phyloP scores from a whole-genome alignment of 1,284 basidiomycete species.

The Trichosporon faecale region DNA sequence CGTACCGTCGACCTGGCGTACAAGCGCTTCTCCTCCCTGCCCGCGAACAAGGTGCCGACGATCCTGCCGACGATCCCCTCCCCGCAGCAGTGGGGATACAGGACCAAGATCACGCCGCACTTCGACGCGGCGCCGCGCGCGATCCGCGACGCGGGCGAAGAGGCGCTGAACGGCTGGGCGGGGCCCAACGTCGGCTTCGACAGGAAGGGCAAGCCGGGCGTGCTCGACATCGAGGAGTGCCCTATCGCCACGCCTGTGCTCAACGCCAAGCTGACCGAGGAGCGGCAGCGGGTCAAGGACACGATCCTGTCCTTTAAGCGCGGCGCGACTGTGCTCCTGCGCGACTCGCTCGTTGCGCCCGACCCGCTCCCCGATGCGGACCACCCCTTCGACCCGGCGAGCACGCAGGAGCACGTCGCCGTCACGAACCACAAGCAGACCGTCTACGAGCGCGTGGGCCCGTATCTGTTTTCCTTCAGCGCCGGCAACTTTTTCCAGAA shows the following conservation, averaged over 20 bases:
- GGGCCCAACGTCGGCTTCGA: slow-evolving; percentile 74
- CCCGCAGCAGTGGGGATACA: slow-evolving; percentile 84
- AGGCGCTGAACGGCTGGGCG: slow-evolving; percentile 23
- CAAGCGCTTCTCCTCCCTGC: slow-evolving; percentile 67
- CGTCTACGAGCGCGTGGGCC: slow-evolving; percentile 80
- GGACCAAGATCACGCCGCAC: slow-evolving; percentile 96
- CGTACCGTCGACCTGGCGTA: slow-evolving; percentile 86
- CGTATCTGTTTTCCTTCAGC: slow-evolving; percentile 78
- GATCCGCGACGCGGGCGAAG: slow-evolving; percentile 18
- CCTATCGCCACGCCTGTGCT: slow-evolving; percentile 83
- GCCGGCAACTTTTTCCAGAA: slow-evolving; percentile 96
- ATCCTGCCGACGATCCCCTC: slow-evolving; percentile 77
- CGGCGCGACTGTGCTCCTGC: slow-evolving; percentile 85
- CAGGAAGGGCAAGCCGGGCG: slow-evolving; percentile 66
- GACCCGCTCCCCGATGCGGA: slow-evolving; percentile 35
- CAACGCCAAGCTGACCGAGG: slow-evolving; percentile 64
- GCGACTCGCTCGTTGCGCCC: slow-evolving; percentile 67
- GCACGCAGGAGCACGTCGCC: slow-evolving; percentile 60
- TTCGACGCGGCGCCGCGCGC: slow-evolving; percentile 70
- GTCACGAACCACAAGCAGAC: slow-evolving; percentile 77
- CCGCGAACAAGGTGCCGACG: slow-evolving; percentile 58
- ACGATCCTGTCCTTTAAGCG: slow-evolving; percentile 78
- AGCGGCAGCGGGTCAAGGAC: slow-evolving; percentile 68
- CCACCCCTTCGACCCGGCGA: slow-evolving; percentile 32
- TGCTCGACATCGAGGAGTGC: slow-evolving; percentile 97